Conservation (phyloP, 805 yeast genomes). For the Metschnikowia dekortorum region DNA sequence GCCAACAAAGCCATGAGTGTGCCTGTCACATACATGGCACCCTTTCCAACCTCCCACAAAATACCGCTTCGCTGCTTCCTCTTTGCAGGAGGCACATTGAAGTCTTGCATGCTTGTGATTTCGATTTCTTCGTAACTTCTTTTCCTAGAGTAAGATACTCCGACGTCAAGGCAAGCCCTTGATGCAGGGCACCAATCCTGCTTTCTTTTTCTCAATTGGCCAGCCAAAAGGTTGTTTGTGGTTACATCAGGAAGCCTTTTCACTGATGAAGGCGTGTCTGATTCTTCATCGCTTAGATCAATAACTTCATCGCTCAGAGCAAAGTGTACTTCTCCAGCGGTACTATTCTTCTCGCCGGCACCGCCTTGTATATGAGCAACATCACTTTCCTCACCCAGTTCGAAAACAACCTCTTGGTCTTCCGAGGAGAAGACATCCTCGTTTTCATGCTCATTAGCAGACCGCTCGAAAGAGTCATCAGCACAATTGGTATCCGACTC, state of each 20-base stretch:
- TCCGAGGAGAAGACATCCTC: not conserved
- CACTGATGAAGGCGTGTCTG: not conserved
- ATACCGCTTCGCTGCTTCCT: conserved; percentile 16
- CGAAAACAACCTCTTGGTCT: not conserved
- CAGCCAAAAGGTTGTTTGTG: not conserved
- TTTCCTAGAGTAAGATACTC: not conserved
- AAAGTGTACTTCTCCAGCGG: not conserved
- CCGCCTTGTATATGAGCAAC: too few species aligned
- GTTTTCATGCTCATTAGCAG: not conserved
- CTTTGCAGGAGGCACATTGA: conserved; percentile 7
- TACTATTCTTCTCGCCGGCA: not conserved
- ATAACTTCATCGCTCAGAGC: not conserved
- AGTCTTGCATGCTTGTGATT: not conserved
- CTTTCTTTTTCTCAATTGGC: not conserved
- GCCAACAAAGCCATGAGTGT: conserved; percentile 34
- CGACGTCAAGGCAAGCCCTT: not conserved
- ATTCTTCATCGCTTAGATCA: not conserved
- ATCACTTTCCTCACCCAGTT: not conserved
- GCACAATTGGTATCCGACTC: not conserved
- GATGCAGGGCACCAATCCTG: not conserved
- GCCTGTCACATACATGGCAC: conserved; percentile 26
- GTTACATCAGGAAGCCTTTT: not conserved
- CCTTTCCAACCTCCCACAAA: conserved; percentile 31
- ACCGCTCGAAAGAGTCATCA: not conserved
- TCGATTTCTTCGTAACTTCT: conserved; percentile 10